Evolutionary conservation across 2,329 filamentous ascomycete species (phyloP).

Genomic region (Xylariaceae sp.): DNA sequence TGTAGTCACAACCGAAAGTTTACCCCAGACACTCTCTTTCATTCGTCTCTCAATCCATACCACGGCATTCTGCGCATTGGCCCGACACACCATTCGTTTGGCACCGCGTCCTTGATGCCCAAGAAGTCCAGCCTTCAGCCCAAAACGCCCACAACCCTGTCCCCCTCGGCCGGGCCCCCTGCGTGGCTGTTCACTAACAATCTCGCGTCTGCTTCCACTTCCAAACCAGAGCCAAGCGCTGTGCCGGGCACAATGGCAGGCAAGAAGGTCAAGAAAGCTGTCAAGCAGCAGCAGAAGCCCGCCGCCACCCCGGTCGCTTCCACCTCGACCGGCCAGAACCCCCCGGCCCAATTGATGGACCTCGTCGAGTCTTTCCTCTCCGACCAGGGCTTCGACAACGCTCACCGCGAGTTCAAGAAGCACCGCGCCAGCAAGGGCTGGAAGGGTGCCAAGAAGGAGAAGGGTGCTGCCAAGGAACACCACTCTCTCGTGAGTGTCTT

Average conservation of each 20-base stretch:
- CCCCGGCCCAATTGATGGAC: conserved; percentile 60
- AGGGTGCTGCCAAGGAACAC: conserved; percentile 29
- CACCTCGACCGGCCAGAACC: conserved; percentile 27
- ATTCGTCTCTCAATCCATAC: too few relatives aligned
- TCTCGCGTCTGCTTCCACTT: conserved; percentile 11
- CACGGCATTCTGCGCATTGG: too few relatives aligned
- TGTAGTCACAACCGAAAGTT: too few relatives aligned
- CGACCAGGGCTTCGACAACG: conserved; percentile 59
- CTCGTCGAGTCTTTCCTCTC: conserved; percentile 64
- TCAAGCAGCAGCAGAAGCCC: conserved; percentile 17
- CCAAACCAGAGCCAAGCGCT: conserved; percentile 3
- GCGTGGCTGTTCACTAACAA: conserved; percentile 34
- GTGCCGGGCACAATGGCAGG: conserved; percentile 19
- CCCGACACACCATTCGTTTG: too few relatives aligned
- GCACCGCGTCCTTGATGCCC: too few relatives aligned
- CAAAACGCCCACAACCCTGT: conserved; percentile 12
- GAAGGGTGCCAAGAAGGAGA: conserved; percentile 30
- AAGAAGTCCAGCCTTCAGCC: too few relatives aligned
- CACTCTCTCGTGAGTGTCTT: conserved; percentile 48
- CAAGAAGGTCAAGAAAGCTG: conserved; percentile 22
- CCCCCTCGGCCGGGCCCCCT: conserved; percentile 23
- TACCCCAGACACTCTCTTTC: too few relatives aligned
- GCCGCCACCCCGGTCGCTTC: conserved; percentile 10
- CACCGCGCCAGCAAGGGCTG: conserved; percentile 55
- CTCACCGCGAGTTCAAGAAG: conserved; percentile 59